A percentile compares a stretch with the other conserved stretches of the same genome.
Evolutionary conservation across 257 asterid genomes (phyloP).

Genomic region (Capsicum pubescens): DNA sequence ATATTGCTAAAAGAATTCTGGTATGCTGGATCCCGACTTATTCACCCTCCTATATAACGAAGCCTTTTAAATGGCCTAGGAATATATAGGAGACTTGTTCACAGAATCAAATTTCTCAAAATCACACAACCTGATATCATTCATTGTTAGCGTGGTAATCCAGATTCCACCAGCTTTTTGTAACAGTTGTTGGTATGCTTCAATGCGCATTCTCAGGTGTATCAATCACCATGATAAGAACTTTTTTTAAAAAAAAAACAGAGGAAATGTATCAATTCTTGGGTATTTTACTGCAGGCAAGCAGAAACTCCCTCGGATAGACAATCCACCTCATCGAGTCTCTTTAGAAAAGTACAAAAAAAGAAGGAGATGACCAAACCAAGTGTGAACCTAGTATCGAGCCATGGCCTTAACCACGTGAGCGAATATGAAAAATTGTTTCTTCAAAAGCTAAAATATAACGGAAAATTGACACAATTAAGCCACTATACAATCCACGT

Average conservation of each 20-base stretch:
- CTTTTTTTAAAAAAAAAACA: neutral
- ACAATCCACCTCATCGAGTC: neutral
- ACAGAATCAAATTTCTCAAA: neutral
- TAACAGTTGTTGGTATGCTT: neutral
- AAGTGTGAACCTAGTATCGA: neutral
- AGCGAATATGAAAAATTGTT: neutral
- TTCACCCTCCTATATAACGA: neutral
- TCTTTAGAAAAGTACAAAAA: neutral
- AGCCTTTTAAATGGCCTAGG: neutral
- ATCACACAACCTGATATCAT: conserved; percentile 1
- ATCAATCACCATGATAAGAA: neutral
- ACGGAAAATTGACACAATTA: neutral
- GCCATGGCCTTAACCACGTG: neutral
- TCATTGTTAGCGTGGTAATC: neutral
- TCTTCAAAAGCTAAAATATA: neutral
- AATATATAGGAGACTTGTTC: neutral
- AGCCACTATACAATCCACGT: neutral
- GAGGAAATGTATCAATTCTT: neutral
- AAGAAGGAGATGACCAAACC: neutral
- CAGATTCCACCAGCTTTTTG: neutral
- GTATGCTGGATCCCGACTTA: neutral
- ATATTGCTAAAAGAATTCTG: neutral
- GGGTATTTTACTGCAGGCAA: neutral
- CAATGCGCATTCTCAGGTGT: neutral
- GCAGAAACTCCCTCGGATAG: neutral